phyloP scores from a whole-genome alignment of 1,284 basidiomycete species.

The Trichosporon coremiiforme region DNA sequence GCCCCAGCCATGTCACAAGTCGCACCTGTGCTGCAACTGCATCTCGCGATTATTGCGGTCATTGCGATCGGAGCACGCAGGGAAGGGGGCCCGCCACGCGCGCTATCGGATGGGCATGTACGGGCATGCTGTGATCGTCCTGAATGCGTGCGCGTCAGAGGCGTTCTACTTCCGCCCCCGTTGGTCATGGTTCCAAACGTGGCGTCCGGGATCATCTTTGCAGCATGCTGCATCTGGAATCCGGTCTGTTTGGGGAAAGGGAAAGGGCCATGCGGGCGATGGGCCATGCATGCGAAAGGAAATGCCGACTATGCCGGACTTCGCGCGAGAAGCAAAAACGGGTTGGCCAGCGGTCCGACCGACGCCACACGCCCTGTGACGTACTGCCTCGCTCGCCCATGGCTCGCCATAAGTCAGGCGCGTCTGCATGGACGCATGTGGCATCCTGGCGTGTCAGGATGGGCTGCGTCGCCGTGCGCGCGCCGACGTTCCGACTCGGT shows the following conservation, averaged over 20 bases:
- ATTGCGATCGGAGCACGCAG: not conserved
- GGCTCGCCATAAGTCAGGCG: not conserved
- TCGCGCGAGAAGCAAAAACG: no score
- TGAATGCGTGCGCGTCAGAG: constrained; percentile 9
- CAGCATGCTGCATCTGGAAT: not conserved
- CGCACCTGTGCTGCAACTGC: no score
- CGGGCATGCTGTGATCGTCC: not conserved
- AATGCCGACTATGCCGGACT: not conserved
- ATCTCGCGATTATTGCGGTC: no score
- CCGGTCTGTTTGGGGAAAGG: no score
- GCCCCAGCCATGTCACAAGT: not conserved
- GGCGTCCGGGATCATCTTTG: not conserved
- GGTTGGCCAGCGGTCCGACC: not conserved
- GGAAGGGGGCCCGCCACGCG: not conserved
- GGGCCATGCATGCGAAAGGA: no score
- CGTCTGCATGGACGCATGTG: not conserved
- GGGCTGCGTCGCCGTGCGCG: not conserved
- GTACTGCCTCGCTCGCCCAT: not conserved
- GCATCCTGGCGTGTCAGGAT: no score
- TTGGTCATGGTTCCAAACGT: not conserved
- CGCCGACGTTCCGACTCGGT: not conserved
- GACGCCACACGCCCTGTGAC: constrained; percentile 1
- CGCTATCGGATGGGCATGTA: not conserved
- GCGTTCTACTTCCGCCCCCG: not conserved
- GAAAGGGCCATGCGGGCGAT: not conserved